Evolutionary conservation across 1,139 yeast species (phyloP).

Genomic region (Kodamaea arcana): DNA sequence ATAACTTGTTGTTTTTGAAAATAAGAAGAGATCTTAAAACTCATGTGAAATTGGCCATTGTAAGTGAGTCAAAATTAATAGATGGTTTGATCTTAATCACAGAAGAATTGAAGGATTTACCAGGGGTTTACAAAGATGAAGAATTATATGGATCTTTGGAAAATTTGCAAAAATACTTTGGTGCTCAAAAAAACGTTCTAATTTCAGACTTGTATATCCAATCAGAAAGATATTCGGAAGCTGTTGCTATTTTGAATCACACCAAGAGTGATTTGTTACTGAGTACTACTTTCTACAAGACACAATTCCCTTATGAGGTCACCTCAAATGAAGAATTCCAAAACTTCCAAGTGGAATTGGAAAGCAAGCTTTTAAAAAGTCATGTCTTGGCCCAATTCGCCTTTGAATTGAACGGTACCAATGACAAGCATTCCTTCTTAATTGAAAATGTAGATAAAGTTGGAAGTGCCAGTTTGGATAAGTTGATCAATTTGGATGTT

Average conservation of each 20-base stretch:
- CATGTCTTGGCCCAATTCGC: slow-evolving; percentile 53
- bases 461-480: slow-evolving; percentile 36
- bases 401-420: slow-evolving; percentile 15
- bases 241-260: slow-evolving; percentile 49
- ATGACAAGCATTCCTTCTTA: slow-evolving; percentile 15
- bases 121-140: slow-evolving; percentile 89
- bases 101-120: slow-evolving; percentile 65
- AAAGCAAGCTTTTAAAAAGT: slow-evolving; percentile 30
- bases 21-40: slow-evolving; percentile 57
- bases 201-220: slow-evolving; percentile 50
- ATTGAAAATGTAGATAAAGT: slow-evolving; percentile 50
- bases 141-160: slow-evolving; percentile 55
- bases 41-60: neutral
- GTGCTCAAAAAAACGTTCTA: slow-evolving; percentile 36
- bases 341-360: slow-evolving; percentile 24
- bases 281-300: slow-evolving; percentile 18
- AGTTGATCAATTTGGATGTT: slow-evolving; percentile 47
- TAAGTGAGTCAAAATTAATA: slow-evolving; percentile 38
- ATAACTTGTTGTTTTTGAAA: slow-evolving; percentile 60
- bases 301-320: slow-evolving; percentile 38
- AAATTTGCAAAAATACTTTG: slow-evolving; percentile 44
- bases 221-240: slow-evolving; percentile 44
- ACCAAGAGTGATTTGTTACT: slow-evolving; percentile 24
- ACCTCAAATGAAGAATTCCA: slow-evolving; percentile 32
- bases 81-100: slow-evolving; percentile 47